Percentiles rank a stretch among this genome's conserved stretches.
These are phyloP conservation scores for Pyricularia grisea DNA, from an alignment of 2,329 filamentous ascomycete species.

Conservation along the genomic window DNA sequence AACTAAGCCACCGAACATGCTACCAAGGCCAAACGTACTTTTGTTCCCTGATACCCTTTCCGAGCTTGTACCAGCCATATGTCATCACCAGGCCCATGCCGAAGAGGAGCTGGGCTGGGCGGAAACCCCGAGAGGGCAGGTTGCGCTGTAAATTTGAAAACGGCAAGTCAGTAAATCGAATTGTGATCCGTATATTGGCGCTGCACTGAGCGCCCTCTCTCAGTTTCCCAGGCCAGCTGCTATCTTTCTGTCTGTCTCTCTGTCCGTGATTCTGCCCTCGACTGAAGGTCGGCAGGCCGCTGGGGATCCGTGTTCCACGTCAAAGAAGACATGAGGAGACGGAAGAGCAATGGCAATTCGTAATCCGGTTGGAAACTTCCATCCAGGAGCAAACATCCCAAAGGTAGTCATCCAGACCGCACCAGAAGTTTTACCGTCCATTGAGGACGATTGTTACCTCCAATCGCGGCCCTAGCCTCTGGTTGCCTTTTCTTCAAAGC, in stretches of 20 bases:
- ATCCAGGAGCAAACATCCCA: background rate
- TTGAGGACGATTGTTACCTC: background rate
- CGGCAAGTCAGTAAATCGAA: background rate
- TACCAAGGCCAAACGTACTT: constrained; percentile 53
- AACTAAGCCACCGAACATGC: background rate
- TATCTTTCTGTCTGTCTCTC: background rate
- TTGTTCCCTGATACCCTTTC: constrained; percentile 77
- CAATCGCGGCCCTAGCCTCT: too few species aligned
- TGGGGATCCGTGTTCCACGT: background rate
- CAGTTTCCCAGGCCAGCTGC: background rate
- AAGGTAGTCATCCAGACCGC: background rate
- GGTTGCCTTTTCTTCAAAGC: background rate
- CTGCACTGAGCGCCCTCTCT: background rate
- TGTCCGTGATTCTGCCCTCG: background rate
- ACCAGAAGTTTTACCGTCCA: background rate
- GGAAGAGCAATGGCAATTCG: background rate
- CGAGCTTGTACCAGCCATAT: constrained; percentile 84
- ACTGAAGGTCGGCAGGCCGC: background rate
- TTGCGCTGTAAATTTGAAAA: constrained; percentile 55
- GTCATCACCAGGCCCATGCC: constrained; percentile 71
- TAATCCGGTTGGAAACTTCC: background rate
- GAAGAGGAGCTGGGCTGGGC: constrained; percentile 68
- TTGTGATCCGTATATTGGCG: background rate
- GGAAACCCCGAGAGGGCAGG: constrained; percentile 83
- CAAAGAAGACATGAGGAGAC: background rate